Percentiles rank a stretch among this genome's conserved stretches.
phyloP scores from a whole-genome alignment of 2,329 filamentous ascomycete species.

The Aciculosporium take region DNA sequence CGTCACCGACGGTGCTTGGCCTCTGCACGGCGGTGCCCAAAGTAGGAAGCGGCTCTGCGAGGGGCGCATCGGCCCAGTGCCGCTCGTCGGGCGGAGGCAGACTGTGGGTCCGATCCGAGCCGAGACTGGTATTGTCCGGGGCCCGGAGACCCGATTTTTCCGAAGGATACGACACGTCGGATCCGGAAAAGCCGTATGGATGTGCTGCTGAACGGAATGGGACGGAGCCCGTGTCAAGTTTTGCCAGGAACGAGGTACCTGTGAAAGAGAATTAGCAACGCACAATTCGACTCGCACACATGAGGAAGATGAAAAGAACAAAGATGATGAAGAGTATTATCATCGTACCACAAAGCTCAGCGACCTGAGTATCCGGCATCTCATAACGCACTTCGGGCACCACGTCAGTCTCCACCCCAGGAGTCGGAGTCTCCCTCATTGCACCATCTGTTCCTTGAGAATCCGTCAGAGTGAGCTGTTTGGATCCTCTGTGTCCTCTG shows the following conservation, averaged over 20 bases:
- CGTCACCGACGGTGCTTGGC: background rate
- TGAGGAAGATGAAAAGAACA: background rate
- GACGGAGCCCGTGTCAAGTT: slow-evolving; percentile 26
- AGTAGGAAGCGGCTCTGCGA: background rate
- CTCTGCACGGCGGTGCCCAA: background rate
- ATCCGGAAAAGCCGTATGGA: background rate
- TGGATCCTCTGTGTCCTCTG: slow-evolving; percentile 27
- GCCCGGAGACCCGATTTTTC: background rate
- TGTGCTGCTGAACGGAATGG: slow-evolving; percentile 1
- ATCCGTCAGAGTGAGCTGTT: slow-evolving; percentile 14
- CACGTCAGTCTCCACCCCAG: background rate
- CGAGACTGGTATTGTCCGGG: background rate
- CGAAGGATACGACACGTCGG: background rate
- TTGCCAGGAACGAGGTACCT: slow-evolving; percentile 30
- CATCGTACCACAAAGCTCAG: slow-evolving; percentile 31
- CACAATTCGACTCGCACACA: background rate
- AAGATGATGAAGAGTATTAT: background rate
- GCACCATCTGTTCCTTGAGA: background rate
- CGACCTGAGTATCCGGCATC: slow-evolving; percentile 29
- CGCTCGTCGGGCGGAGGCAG: background rate
- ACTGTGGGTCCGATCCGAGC: background rate
- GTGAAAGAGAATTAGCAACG: background rate
- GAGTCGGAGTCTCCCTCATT: slow-evolving; percentile 4
- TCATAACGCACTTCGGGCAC: slow-evolving; percentile 15
- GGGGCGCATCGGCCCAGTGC: background rate